phyloP scores from a whole-genome alignment of 2,329 filamentous ascomycete genomes.

The Escovopsis sp. region DNA sequence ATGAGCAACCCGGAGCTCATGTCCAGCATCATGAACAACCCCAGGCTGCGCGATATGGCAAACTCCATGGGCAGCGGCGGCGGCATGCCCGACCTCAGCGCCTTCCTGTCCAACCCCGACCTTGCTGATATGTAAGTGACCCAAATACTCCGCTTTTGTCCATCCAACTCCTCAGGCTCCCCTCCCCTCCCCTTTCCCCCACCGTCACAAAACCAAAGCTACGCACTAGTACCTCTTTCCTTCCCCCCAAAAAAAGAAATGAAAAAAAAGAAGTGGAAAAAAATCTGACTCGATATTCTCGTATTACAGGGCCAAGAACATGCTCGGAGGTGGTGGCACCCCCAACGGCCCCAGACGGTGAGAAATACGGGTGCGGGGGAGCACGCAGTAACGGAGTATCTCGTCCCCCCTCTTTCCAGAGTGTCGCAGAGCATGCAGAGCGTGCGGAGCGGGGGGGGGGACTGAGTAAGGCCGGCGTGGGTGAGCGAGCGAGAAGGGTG shows the following conservation, averaged over 20 bases:
- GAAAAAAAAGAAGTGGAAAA: too few species aligned
- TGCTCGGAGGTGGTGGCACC: constrained; percentile 27
- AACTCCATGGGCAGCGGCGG: constrained; percentile 61
- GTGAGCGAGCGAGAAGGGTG: too few species aligned
- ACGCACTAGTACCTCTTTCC: constrained; percentile 1
- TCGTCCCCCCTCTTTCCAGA: too few species aligned
- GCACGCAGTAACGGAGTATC: too few species aligned
- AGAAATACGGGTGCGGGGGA: too few species aligned
- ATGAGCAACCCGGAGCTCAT: constrained; percentile 96
- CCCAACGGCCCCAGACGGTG: constrained; percentile 13
- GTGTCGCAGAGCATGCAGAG: too few species aligned
- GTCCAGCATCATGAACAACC: constrained; percentile 88
- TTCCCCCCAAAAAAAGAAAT: too few species aligned
- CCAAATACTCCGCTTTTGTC: too few species aligned
- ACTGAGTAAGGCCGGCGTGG: too few species aligned
- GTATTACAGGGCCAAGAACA: constrained; percentile 25
- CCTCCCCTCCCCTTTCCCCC: not conserved
- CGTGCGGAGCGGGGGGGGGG: too few species aligned
- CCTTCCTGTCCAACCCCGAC: constrained; percentile 81
- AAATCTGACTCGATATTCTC: too few species aligned
- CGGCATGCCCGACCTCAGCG: constrained; percentile 77
- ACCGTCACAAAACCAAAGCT: not conserved
- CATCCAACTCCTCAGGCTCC: not conserved
- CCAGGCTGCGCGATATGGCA: constrained; percentile 74
- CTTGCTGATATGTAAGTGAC: constrained; percentile 80